phyloP scores from a whole-genome alignment of 305 asterid genomes.

The Fraxinus floribunda region DNA sequence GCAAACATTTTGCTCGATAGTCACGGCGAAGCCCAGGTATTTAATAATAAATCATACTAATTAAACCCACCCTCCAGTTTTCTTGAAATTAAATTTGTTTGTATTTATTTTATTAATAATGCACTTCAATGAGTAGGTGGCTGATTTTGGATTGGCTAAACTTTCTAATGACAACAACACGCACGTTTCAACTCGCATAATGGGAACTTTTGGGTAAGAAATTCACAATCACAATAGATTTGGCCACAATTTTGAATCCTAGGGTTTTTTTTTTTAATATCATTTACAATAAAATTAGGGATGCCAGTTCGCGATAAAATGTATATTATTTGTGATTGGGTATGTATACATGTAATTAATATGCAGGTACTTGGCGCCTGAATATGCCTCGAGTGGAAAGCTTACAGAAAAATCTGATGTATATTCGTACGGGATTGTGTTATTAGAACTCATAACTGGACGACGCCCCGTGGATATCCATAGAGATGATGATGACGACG shows the following conservation, averaged over 20 bases:
- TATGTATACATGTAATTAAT: neutral
- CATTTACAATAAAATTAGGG: neutral
- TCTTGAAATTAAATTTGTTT: neutral
- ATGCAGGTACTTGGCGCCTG: constrained; percentile 80
- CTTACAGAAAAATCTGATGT: constrained; percentile 84
- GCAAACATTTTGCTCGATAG: constrained; percentile 71
- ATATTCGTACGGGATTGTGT: constrained; percentile 77
- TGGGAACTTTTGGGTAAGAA: constrained; percentile 91
- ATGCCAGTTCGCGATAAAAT: neutral
- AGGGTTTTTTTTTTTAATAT: neutral
- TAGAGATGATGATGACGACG: constrained; percentile 50
- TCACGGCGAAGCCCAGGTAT: constrained; percentile 76
- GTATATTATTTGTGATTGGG: neutral
- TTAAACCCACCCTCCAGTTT: neutral
- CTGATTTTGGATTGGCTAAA: constrained; percentile 93
- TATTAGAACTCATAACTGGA: constrained; percentile 80
- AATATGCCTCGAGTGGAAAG: constrained; percentile 86
- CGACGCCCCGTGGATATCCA: constrained; percentile 57
- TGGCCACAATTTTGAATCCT: neutral
- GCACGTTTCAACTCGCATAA: constrained; percentile 88
- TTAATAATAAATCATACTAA: neutral
- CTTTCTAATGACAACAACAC: constrained; percentile 71
- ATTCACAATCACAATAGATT: neutral
- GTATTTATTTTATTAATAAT: neutral
- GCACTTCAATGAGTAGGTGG: constrained; percentile 47